Evolutionary conservation across 1,284 basidiomycete species (phyloP), one percentile per base, ranked within the genome.

Genomic region (Ustilago esculenta): DNA sequence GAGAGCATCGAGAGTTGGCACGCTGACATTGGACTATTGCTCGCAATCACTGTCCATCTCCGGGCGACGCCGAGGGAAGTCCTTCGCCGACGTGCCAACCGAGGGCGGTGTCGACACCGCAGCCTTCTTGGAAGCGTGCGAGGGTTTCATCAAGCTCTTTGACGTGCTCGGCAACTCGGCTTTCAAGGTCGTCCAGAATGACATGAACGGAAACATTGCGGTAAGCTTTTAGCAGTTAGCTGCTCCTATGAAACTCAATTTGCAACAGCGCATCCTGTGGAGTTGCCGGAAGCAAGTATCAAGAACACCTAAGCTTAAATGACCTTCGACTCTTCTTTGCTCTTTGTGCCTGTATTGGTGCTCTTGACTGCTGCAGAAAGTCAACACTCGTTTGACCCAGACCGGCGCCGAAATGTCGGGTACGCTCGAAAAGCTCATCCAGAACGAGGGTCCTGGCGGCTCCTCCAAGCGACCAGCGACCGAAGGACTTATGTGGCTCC

Each of bases 141-240:
- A 92, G 73, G 94, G 92, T 39, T 86, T 99, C 44, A 90, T 95
- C 69, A 89, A 90, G 72, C 85, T 99, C 74, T 97, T 98, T 94
- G 95, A 93, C 85, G 85, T 97, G 20, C 89, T 98, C 45, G 90
- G 91, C 64, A 92, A 91, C 72, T 84, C 90, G 4, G 92, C 94
- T 0, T 98, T 99, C 82, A 75, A 85, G 3, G 86, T 90, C 21
- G 95, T 99, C 7, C 89, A 94, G 83, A 87, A 83, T 72, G 96
- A 99, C 84, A 83, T 99, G 75, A 91, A 88, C 59, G 92, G 93
- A 23, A 99, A 99, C 84, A 96, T 98, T 82, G 85, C 86, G 40
- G 76, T 79, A 50, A 43, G 74, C 66, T 12, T 29, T 6, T 29
- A 29, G 27, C 27, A 6, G 27, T 7, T 6, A 29, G 27, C 27